Evolutionary conservation across 106 monocot genomes (phyloP), one percentile per base, ranked within the genome.

Genomic region (Iris macrosiphon): DNA sequence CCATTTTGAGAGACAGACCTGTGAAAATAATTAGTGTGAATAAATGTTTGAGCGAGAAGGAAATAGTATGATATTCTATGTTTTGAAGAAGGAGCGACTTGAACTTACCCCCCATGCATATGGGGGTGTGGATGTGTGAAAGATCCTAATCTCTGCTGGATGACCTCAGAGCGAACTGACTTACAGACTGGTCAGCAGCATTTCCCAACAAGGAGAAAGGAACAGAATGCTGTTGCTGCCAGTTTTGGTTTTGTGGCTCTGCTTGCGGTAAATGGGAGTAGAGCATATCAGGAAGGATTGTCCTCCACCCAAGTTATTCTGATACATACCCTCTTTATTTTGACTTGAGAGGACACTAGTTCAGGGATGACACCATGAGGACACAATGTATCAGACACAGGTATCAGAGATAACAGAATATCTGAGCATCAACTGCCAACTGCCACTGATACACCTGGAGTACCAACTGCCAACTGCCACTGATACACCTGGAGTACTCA

Each of bases 101-200:
- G 19, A 7, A 40, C 60, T 31, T 50, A 60, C n/a, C n/a, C n/a
- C 76, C 67, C 72, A 40, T 65, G 72, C 12, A 61, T 21, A 20
- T 72, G 44, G 18, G 63, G 60, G 11, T 51, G 68, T 10, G 68
- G 52, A 44, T 76, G 72, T 12, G 65, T 57, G 60, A 76, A 64
- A 48, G 72, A 68, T 35, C 82, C 76, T 22, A 60, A 4, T 39
- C 82, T 76, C 35, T 67, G 81, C 38, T 76, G 82, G 47, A 49
- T 23, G 73, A 35, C 41, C 72, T 72, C 2, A 49, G 27, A 35
- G 52, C 68, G 49, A 52, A 65, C 17, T 59, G 76, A 60, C 76
- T 15, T 20, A 64, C 23, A 64, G 76, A 24, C 52, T 76, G 76
- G 44, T 77, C 76, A 30, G 64, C 43, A 12, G 60, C 27, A 55